These are phyloP conservation scores for Nepenthes mirabilis DNA, from an alignment of 148 eudicot species.

Conservation along the genomic window DNA sequence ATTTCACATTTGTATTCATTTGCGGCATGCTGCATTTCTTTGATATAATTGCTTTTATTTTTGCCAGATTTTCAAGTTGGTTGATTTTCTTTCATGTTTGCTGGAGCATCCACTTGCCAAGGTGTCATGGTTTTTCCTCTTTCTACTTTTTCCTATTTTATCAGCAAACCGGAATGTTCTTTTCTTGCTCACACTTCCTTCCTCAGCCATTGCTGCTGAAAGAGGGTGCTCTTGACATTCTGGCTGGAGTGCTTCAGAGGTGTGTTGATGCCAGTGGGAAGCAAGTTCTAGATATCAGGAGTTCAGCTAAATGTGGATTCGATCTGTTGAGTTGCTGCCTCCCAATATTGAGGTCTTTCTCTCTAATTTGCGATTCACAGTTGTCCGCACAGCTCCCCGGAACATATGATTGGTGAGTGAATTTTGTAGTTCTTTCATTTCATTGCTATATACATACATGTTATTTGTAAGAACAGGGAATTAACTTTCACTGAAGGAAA, in stretches of 20 bases:
- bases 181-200: constrained; percentile 7
- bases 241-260: constrained; percentile 51
- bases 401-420: constrained; percentile 35
- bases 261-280: constrained; percentile 27
- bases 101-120: constrained; percentile 87
- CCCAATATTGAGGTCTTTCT: constrained; percentile 56
- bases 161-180: background rate
- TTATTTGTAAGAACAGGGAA: too few relatives aligned
- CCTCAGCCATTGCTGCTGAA: constrained; percentile 58
- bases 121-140: constrained; percentile 24
- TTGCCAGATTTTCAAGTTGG: constrained; percentile 55
- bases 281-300: constrained; percentile 30
- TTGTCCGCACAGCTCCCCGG: constrained; percentile 20
- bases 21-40: background rate
- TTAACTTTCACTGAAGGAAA: too few relatives aligned
- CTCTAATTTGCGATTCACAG: constrained; percentile 47
- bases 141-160: background rate
- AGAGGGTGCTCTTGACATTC: constrained; percentile 46
- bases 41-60: background rate
- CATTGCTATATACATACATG: too few relatives aligned
- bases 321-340: constrained; percentile 45
- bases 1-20: background rate
- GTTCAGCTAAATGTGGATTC: constrained; percentile 26
- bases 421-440: background rate
- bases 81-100: constrained; percentile 56